Conservation (phyloP, 257 asterid species). For the Plantago major region DNA sequence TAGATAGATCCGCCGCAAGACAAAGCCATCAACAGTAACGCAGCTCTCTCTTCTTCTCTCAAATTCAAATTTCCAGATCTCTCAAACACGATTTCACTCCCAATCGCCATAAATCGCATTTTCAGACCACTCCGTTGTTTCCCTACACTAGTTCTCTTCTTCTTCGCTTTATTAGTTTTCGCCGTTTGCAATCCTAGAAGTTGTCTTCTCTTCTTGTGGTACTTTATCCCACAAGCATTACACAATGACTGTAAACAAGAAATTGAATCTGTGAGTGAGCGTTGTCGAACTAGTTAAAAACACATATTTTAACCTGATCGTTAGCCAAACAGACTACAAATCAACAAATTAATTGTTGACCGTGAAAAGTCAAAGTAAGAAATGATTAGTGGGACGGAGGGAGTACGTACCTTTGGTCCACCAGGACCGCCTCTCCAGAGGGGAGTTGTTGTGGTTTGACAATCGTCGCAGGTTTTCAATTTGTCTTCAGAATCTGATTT, state of each 20-base stretch:
- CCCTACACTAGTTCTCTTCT: constrained; percentile 39
- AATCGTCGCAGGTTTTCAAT: constrained; percentile 56
- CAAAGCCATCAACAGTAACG: constrained; percentile 74
- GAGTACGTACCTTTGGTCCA: constrained; percentile 71
- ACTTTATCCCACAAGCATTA: constrained; percentile 92
- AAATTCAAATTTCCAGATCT: constrained; percentile 43
- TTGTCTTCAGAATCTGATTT: constrained; percentile 38
- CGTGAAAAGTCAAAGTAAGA: too few relatives aligned
- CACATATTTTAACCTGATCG: too few relatives aligned
- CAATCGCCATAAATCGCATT: constrained; percentile 53
- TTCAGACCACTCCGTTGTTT: constrained; percentile 35
- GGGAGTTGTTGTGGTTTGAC: constrained; percentile 79
- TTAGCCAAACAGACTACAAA: too few relatives aligned
- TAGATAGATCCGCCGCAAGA: constrained; percentile 64
- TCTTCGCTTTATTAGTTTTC: constrained; percentile 35
- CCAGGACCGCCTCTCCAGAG: constrained; percentile 96
- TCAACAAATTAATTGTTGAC: too few relatives aligned
- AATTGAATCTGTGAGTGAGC: too few relatives aligned
- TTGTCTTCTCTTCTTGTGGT: constrained; percentile 78
- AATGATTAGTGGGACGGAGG: too few relatives aligned
- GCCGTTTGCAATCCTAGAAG: constrained; percentile 45
- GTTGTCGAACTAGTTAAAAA: too few relatives aligned
- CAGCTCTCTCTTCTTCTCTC: constrained; percentile 89
- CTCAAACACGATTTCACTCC: constrained; percentile 38
- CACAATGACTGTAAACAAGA: constrained; percentile 58